Percentiles rank a stretch among this genome's conserved stretches.
Conservation (phyloP, 2,329 filamentous ascomycete genomes). For the Cryphonectria parasitica region DNA sequence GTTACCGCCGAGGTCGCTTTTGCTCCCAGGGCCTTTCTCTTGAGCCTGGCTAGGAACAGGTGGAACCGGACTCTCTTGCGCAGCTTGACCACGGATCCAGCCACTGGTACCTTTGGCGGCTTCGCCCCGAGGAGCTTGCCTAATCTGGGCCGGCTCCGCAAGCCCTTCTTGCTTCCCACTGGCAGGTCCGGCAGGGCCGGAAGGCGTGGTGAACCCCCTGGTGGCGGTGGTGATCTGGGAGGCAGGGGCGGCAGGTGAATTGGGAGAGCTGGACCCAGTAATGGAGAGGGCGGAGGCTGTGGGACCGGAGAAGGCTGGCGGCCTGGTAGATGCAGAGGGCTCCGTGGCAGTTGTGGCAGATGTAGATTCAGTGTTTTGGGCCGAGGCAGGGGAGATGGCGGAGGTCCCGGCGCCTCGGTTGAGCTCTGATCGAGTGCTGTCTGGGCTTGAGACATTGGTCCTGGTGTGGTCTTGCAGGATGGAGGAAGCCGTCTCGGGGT, state of each 20-base stretch:
- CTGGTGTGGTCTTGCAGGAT: conserved; percentile 45
- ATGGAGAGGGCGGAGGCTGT: conserved; percentile 34
- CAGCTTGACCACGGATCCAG: conserved; percentile 11
- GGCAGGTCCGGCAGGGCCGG: conserved; percentile 7
- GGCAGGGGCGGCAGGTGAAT: conserved; percentile 10
- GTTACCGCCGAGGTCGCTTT: conserved; percentile 12
- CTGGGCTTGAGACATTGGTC: conserved; percentile 27
- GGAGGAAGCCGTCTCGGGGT: conserved; percentile 44
- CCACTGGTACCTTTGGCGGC: conserved; percentile 10
- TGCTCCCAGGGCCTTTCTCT: conserved; percentile 9
- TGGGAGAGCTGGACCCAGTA: conserved; percentile 3
- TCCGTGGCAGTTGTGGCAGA: conserved; percentile 29
- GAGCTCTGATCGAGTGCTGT: conserved; percentile 17
- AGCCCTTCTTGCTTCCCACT: conserved; percentile 22
- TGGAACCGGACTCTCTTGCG: conserved; percentile 17
- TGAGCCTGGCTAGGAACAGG: conserved; percentile 15
- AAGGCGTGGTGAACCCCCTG: not conserved
- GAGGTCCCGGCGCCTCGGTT: conserved; percentile 7
- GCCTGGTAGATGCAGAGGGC: conserved; percentile 35
- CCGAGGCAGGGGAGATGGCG: conserved; percentile 32
- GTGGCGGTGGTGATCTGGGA: conserved; percentile 4
- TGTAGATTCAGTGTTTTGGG: conserved; percentile 41
- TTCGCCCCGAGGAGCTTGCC: conserved; percentile 21
- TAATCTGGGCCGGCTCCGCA: conserved; percentile 28
- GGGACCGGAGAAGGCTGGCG: conserved; percentile 31